Evolutionary conservation across 2,329 filamentous ascomycete genomes (phyloP).

Genomic region (Cercospora sesami): DNA sequence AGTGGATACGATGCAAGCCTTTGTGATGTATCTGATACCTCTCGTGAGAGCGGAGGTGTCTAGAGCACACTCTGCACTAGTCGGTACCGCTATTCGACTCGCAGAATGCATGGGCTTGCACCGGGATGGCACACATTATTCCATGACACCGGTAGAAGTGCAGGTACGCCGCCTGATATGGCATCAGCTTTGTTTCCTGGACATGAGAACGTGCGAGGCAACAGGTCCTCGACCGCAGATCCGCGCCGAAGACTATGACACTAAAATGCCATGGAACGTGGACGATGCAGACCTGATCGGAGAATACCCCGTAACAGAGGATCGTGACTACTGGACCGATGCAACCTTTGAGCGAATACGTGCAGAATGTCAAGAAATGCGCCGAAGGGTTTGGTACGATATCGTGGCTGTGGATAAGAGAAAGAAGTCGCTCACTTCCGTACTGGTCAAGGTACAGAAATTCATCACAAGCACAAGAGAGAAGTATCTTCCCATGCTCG

Average conservation of each 20-base stretch:
- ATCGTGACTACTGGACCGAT: conserved; percentile 63
- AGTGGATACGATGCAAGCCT: conserved; percentile 73
- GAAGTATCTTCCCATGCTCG: conserved; percentile 65
- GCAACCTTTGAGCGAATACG: conserved; percentile 68
- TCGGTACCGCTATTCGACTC: conserved; percentile 70
- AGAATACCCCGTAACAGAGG: conserved; percentile 44
- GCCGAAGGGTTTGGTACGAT: conserved; percentile 69
- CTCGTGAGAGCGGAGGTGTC: conserved; percentile 72
- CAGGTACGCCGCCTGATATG: conserved; percentile 71
- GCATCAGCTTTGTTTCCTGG: conserved; percentile 76
- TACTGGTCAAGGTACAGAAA: conserved; percentile 67
- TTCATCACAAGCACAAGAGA: conserved; percentile 65
- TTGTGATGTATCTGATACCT: conserved; percentile 75
- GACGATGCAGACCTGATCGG: conserved; percentile 63
- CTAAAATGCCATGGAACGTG: conserved; percentile 68
- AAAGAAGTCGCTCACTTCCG: conserved; percentile 61
- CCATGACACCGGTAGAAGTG: conserved; percentile 65
- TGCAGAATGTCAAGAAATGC: conserved; percentile 72
- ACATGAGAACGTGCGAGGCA: conserved; percentile 71
- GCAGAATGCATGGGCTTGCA: conserved; percentile 78
- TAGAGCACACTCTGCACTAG: conserved; percentile 69
- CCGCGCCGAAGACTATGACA: conserved; percentile 73
- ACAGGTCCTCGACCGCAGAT: conserved; percentile 72
- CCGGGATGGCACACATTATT: conserved; percentile 67
- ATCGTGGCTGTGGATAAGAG: conserved; percentile 63